These are phyloP conservation scores for Arachnopeziza araneosa DNA, from an alignment of 2,329 filamentous ascomycete species.

Conservation along the genomic window DNA sequence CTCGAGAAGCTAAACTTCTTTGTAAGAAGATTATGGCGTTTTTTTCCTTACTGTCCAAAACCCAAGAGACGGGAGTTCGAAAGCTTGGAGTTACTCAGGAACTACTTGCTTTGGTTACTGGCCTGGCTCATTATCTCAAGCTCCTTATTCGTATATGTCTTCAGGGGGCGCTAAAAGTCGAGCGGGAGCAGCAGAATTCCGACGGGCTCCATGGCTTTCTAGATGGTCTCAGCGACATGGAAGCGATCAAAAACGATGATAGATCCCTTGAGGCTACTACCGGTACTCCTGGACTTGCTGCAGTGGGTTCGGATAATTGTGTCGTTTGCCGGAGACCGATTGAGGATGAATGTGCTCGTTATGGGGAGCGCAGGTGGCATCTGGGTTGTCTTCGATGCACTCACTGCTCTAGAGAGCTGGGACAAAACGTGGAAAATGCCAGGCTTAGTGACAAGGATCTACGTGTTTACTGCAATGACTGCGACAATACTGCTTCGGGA, in stretches of 20 bases:
- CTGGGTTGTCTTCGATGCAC: slow-evolving; percentile 66
- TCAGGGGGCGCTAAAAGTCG: slow-evolving; percentile 85
- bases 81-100: slow-evolving; percentile 97
- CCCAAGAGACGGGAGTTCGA: slow-evolving; percentile 81
- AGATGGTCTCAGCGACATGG: slow-evolving; percentile 77
- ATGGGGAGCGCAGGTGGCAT: slow-evolving; percentile 76
- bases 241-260: slow-evolving; percentile 67
- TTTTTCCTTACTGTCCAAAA: slow-evolving; percentile 90
- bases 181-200: slow-evolving; percentile 71
- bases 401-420: slow-evolving; percentile 70
- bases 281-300: slow-evolving; percentile 61
- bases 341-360: slow-evolving; percentile 84
- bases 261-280: slow-evolving; percentile 59
- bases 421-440: slow-evolving; percentile 61
- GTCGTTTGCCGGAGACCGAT: slow-evolving; percentile 76
- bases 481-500: slow-evolving; percentile 53
- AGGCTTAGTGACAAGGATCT: slow-evolving; percentile 63
- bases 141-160: slow-evolving; percentile 95
- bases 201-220: slow-evolving; percentile 79
- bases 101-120: slow-evolving; percentile 93
- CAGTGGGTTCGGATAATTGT: slow-evolving; percentile 81
- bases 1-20: slow-evolving; percentile 94
- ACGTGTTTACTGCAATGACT: slow-evolving; percentile 66
- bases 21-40: slow-evolving; percentile 99
- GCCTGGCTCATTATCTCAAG: slow-evolving; percentile 94